Evolutionary conservation across 2,329 filamentous ascomycete genomes (phyloP), one percentile per base, ranked within the genome.

Genomic region (Bimuria novae-zelandiae): DNA sequence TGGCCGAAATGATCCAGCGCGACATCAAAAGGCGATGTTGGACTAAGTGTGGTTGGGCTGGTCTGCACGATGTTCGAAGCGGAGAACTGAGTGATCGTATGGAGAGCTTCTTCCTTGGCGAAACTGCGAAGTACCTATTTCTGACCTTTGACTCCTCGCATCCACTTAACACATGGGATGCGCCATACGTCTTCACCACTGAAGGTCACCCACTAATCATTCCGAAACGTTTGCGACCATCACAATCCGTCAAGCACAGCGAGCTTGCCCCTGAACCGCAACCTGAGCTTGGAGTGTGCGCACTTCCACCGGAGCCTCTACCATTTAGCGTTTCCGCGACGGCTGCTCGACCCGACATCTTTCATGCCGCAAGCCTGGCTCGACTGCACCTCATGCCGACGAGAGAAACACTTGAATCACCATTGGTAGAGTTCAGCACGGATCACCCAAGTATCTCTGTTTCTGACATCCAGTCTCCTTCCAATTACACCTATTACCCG

Each of bases 101-200:
- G 94, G 94, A 99, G 75, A 97, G 93, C 71, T 99, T 97, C 80
- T 97, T 97, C 68, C 81, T 99, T 1, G 93, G 94, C 12, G 94
- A 99, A 75, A 99, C 94, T 1, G 88, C 91, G 39, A 97, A 97
- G 74, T 99, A 99, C 72, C 80, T 99, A 57, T 97, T 95, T 71
- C 78, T 99, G 49, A 83, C 97, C 2, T 97, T 95, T 72, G 90
- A 96, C 60, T 82, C 87, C 4, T 82, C 86, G 12, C 94, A 97
- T 74, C 91, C 92, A 0, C 77, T 99, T 36, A 97, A 97, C 73
- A 87, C 85, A 17, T 77, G 95, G 33, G 94, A 97, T 73, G 86
- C 87, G 0, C 86, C 92, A 0, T 95, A 89, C 71, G 93, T 99
- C 12, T 97, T 99, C 71, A 94, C 90, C 0, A 99, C 94, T 0